These are phyloP conservation scores for Pleomassaria siparia DNA, from an alignment of 2,329 filamentous ascomycete species.

Conservation along the genomic window DNA sequence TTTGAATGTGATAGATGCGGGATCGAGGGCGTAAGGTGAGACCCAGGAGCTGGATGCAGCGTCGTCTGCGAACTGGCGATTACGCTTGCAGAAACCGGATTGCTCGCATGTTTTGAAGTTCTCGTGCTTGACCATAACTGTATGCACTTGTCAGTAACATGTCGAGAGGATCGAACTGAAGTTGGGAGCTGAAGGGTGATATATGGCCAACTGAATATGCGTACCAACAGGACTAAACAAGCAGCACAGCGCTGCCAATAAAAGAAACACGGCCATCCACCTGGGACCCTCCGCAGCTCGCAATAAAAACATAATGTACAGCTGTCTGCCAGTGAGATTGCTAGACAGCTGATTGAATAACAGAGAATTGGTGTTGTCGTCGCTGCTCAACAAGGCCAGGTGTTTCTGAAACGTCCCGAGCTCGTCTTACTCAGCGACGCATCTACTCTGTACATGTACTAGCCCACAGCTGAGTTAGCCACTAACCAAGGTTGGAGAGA, in stretches of 20 bases:
- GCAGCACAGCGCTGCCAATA: constrained; percentile 36
- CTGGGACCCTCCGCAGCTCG: constrained; percentile 49
- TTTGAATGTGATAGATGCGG: constrained; percentile 72
- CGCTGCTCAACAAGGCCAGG: constrained; percentile 4
- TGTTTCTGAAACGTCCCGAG: neutral
- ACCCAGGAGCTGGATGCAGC: constrained; percentile 71
- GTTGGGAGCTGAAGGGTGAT: neutral
- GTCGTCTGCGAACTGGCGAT: constrained; percentile 83
- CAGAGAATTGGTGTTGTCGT: neutral
- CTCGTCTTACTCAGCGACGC: neutral
- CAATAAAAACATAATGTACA: constrained; percentile 1
- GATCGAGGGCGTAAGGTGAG: constrained; percentile 76
- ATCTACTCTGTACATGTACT: neutral
- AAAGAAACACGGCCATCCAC: constrained; percentile 59
- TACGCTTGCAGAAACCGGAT: constrained; percentile 95
- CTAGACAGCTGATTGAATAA: constrained; percentile 17
- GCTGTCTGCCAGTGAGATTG: constrained; percentile 19
- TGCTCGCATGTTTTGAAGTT: constrained; percentile 97
- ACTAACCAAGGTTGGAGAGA: neutral
- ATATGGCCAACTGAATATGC: constrained; percentile 17
- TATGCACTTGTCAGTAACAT: constrained; percentile 9
- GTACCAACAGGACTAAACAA: constrained; percentile 41
- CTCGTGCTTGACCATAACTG: constrained; percentile 87
- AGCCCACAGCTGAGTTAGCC: too few relatives aligned
- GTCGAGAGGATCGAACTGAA: constrained; percentile 3